Conservation (phyloP, 164 flowering plant genomes). For the Pachysandra terminalis region DNA sequence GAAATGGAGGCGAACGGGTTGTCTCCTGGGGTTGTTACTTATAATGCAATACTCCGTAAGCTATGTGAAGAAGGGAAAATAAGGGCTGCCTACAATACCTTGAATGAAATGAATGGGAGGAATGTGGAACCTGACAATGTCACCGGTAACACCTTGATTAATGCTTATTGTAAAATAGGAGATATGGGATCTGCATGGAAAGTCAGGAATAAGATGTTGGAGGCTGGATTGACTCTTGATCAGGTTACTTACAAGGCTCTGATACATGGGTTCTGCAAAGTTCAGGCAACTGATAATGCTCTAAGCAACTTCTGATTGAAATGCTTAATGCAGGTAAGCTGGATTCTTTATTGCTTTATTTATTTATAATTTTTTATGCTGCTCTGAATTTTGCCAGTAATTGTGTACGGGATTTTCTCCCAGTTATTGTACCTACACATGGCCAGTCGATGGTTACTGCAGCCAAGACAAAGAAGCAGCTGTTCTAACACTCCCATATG, state of each 20-base stretch:
- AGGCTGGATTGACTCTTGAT: slow-evolving; percentile 59
- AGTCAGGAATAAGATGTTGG: slow-evolving; percentile 70
- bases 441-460: slow-evolving; percentile 85
- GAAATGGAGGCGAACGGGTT: slow-evolving; percentile 72
- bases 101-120: slow-evolving; percentile 75
- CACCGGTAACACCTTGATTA: slow-evolving; percentile 90
- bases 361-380: neutral
- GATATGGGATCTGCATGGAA: slow-evolving; percentile 74
- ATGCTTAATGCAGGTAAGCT: slow-evolving; percentile 57
- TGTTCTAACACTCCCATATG: slow-evolving; percentile 46
- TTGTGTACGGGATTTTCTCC: slow-evolving; percentile 60
- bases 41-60: slow-evolving; percentile 76
- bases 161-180: slow-evolving; percentile 88
- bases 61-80: slow-evolving; percentile 74
- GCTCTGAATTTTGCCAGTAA: neutral
- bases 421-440: slow-evolving; percentile 64
- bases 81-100: slow-evolving; percentile 61
- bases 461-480: slow-evolving; percentile 42
- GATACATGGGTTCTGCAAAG: slow-evolving; percentile 86
- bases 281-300: slow-evolving; percentile 54
- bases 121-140: slow-evolving; percentile 74
- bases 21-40: slow-evolving; percentile 62
- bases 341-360: neutral
- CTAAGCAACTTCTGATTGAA: slow-evolving; percentile 53
- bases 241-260: slow-evolving; percentile 73